Conservation (phyloP, 31 red algal species). For the Endocladia muricata region DNA sequence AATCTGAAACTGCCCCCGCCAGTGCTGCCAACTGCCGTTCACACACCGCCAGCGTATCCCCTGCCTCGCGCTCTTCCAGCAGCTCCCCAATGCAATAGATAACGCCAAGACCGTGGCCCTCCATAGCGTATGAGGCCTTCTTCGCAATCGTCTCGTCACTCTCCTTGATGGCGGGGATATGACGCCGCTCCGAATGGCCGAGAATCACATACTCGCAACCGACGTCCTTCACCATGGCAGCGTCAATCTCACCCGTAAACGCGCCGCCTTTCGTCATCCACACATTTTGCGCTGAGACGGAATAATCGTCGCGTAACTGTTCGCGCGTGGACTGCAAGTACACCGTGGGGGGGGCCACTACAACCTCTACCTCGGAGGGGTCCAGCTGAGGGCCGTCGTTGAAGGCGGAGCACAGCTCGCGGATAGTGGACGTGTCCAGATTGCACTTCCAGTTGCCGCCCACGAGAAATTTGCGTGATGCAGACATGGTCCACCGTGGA, state of each 20-base stretch:
- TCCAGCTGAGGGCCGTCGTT: constrained; percentile 62
- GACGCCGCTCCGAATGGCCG: constrained; percentile 91
- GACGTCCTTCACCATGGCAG: constrained; percentile 78
- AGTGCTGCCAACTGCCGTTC: constrained; percentile 73
- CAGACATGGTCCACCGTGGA: constrained; percentile 14
- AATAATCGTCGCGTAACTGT: constrained; percentile 64
- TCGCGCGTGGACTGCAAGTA: constrained; percentile 62
- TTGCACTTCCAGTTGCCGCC: constrained; percentile 99
- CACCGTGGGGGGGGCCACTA: constrained; percentile 65
- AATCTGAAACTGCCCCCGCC: constrained; percentile 37
- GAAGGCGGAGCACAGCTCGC: constrained; percentile 44
- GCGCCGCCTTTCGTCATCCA: constrained; percentile 82
- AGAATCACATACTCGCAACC: constrained; percentile 81
- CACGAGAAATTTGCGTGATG: constrained; percentile 72
- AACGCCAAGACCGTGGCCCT: constrained; percentile 47
- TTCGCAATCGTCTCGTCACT: constrained; percentile 64
- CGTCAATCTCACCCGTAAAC: constrained; percentile 87
- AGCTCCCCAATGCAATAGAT: constrained; percentile 96
- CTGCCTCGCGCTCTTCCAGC: constrained; percentile 84
- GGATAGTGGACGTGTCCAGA: constrained; percentile 62
- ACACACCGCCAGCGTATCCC: constrained; percentile 62
- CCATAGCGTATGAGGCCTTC: constrained; percentile 73
- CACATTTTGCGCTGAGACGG: constrained; percentile 67
- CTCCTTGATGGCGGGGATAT: constrained; percentile 58
- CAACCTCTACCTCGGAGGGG: constrained; percentile 50